Conservation (phyloP, 352 stramenopile species). For the Pythium plurisporium region DNA sequence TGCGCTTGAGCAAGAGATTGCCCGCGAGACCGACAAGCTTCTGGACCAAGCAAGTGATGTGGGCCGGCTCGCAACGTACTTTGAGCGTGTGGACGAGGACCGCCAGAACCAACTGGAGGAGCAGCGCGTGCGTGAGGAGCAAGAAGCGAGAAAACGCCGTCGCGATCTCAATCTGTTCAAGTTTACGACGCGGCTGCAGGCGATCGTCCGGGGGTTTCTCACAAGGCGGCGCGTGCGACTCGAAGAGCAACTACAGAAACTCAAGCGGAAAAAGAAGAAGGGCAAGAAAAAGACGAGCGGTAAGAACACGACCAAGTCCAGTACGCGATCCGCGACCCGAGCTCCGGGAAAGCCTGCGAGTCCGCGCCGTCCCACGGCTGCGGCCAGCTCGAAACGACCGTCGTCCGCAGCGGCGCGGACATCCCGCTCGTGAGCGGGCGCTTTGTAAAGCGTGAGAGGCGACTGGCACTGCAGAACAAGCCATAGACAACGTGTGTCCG, state of each 20-base stretch:
- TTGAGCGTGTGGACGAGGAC: conserved; percentile 55
- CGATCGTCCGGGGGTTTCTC: conserved; percentile 57
- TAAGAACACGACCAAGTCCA: too few relatives aligned
- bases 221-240: conserved; percentile 32
- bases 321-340: too few relatives aligned
- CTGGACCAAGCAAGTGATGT: conserved; percentile 29
- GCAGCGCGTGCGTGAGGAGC: conserved; percentile 29
- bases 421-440: too few relatives aligned
- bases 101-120: conserved; percentile 47
- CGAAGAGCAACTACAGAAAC: conserved; percentile 24
- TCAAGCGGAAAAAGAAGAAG: conserved; percentile 17
- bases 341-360: too few relatives aligned
- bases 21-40: conserved; percentile 28
- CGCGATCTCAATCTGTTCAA: conserved; percentile 46
- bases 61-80: conserved; percentile 31
- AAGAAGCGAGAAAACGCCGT: conserved; percentile 26
- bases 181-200: conserved; percentile 54
- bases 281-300: conserved; percentile 27
- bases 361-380: too few relatives aligned
- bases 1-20: conserved; percentile 39
- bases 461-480: too few relatives aligned
- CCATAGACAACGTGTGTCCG: too few relatives aligned
- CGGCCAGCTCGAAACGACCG: too few relatives aligned
- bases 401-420: too few relatives aligned
- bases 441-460: too few relatives aligned